phyloP scores from a whole-genome alignment of 2,329 filamentous ascomycete genomes.

The Alternaria arbusti region DNA sequence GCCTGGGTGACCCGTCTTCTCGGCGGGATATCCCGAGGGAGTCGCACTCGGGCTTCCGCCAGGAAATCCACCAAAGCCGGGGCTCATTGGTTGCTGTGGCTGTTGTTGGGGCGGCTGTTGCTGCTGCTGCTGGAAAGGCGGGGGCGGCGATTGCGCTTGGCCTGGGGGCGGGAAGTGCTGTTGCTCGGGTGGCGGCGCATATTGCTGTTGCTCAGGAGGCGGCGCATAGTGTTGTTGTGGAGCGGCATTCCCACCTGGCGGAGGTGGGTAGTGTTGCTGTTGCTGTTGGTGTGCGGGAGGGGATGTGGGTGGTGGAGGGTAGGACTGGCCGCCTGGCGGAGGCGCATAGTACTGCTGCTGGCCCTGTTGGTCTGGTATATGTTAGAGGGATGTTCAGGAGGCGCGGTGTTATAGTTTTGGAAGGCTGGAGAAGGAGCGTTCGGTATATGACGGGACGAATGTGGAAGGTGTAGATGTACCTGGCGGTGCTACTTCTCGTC shows the following conservation, averaged over 20 bases:
- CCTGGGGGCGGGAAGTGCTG: slow-evolving; percentile 41
- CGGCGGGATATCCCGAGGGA: slow-evolving; percentile 7
- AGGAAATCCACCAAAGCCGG: slow-evolving; percentile 32
- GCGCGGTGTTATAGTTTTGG: not conserved
- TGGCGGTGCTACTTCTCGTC: slow-evolving; percentile 38
- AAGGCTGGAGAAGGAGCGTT: not conserved
- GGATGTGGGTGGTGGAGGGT: slow-evolving; percentile 45
- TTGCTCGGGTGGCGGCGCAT: slow-evolving; percentile 41
- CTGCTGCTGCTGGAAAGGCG: slow-evolving; percentile 28
- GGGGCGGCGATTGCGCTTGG: slow-evolving; percentile 19
- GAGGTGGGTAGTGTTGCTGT: slow-evolving; percentile 44
- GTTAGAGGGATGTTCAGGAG: slow-evolving; percentile 5
- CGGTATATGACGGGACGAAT: not conserved
- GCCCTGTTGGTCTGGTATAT: slow-evolving; percentile 28
- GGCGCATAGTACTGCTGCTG: slow-evolving; percentile 50
- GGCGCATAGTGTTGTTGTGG: slow-evolving; percentile 37
- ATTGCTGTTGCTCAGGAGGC: slow-evolving; percentile 40
- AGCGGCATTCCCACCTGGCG: slow-evolving; percentile 20
- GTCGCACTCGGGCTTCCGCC: slow-evolving; percentile 36
- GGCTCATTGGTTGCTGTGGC: slow-evolving; percentile 29
- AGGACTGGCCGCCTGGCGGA: slow-evolving; percentile 42
- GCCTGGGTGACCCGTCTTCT: slow-evolving; percentile 37
- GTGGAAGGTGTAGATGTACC: slow-evolving; percentile 19
- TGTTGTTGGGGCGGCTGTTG: slow-evolving; percentile 25
- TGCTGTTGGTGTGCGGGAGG: slow-evolving; percentile 38